Evolutionary conservation across 139 green algal species (phyloP), one percentile per base, ranked within the genome.

Genomic region (Chlamydomonas incerta): DNA sequence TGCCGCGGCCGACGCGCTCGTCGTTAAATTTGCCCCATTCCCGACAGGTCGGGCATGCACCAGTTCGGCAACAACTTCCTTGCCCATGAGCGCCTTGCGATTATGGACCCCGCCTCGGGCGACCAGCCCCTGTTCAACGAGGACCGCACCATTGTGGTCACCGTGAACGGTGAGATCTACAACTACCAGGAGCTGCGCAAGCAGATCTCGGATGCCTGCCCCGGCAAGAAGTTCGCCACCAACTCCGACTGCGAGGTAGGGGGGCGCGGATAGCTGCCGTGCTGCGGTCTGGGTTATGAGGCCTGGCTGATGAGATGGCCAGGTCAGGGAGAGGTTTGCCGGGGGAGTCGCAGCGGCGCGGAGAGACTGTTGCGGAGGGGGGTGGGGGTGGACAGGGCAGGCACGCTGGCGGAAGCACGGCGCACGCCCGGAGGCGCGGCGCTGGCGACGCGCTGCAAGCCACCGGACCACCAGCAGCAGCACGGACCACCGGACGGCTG

Each of bases 111-210:
- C 35, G 74, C 88, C 52, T 92, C 89, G 62, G 87, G 75, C 33
- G 87, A 89, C 34, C 58, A 82, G 81, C 81, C 81, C 11, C 70
- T 87, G 29, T 87, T 72, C 71, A 81, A 81, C 58, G 81, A 87
- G 81, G 90, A 95, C 52, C 85, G 80, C 24, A 80, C 80, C 62
- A 92, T 95, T 71, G 68, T 87, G 29, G 93, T 93, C 34, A 90
- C 93, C 46, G 95, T 97, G 47, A 98, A 98, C 85, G 95, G 95
- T 41, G 94, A 98, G 82, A 97, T 98, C 68, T 98, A 98, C 92
- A 98, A 98, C 93, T 91, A 97, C 86, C 87, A 93, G 80, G 84
- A 60, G 37, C 87, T 94, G 58, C 73, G 46, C 9, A 34, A 88
- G 67, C 68, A 94, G 55, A 93, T 98, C 47, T 31, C 89, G 67